These are phyloP conservation scores for Oehlia diaphana DNA, from an alignment of 192 early-diverging fungal genomes.

Conservation along the genomic window DNA sequence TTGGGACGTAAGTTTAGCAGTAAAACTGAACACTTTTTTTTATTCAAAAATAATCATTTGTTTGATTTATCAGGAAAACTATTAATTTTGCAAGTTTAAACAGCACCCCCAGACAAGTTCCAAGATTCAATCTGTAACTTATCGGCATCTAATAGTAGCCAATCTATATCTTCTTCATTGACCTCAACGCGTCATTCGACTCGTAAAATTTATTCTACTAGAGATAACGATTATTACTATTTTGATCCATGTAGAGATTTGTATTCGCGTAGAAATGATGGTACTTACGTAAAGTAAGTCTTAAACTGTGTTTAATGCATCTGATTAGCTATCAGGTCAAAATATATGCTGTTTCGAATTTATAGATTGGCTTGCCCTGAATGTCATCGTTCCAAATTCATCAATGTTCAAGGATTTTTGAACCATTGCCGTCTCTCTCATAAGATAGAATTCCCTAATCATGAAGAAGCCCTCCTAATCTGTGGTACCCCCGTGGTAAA, in stretches of 20 bases:
- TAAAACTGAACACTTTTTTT: neutral
- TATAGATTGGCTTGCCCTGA: slow-evolving; percentile 70
- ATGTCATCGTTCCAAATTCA: slow-evolving; percentile 78
- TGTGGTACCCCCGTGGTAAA: slow-evolving; percentile 68
- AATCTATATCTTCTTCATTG: neutral
- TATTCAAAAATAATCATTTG: neutral
- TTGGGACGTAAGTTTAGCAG: slow-evolving; percentile 49
- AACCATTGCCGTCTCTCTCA: slow-evolving; percentile 82
- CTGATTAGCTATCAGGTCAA: neutral
- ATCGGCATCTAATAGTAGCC: neutral
- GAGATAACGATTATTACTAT: slow-evolving; percentile 30
- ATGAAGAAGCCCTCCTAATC: slow-evolving; percentile 69
- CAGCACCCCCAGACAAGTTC: neutral
- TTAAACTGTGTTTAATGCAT: neutral
- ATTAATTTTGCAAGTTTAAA: slow-evolving; percentile 1
- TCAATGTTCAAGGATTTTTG: slow-evolving; percentile 82
- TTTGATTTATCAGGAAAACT: neutral
- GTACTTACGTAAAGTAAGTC: slow-evolving; percentile 41
- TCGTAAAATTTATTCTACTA: slow-evolving; percentile 19
- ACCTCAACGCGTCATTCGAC: slow-evolving; percentile 24
- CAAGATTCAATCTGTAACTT: neutral
- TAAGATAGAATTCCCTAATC: slow-evolving; percentile 69
- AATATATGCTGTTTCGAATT: neutral
- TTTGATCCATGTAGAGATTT: slow-evolving; percentile 30
- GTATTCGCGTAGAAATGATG: slow-evolving; percentile 43